Percentiles rank a stretch among this genome's conserved stretches.
Evolutionary conservation across 257 asterid genomes (phyloP).

Genomic region (Echites panduratus): DNA sequence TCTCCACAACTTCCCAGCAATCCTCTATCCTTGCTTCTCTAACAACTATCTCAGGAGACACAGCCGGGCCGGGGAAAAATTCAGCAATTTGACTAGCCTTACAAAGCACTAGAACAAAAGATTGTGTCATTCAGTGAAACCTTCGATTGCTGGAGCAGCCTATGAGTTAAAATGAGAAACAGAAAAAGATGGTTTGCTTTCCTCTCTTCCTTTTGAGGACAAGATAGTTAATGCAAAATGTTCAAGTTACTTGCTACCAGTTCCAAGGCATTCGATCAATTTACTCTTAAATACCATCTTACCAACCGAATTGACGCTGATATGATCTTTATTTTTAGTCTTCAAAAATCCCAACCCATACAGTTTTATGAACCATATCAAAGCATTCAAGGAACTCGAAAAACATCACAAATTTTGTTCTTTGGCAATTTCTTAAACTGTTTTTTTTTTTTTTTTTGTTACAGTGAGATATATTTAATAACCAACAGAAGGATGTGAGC

Average conservation of each 20-base stretch:
- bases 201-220: background rate
- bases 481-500: slow-evolving; percentile 2
- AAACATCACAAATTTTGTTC: background rate
- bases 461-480: background rate
- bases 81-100: slow-evolving; percentile 81
- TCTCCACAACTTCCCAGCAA: slow-evolving; percentile 98
- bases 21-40: slow-evolving; percentile 94
- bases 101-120: slow-evolving; percentile 41
- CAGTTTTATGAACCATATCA: background rate
- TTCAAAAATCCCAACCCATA: background rate
- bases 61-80: slow-evolving; percentile 55
- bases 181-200: too few relatives aligned
- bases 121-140: background rate
- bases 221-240: background rate
- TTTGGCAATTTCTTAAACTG: background rate
- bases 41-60: slow-evolving; percentile 68
- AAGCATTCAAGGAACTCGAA: background rate
- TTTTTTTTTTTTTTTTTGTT: background rate
- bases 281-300: background rate
- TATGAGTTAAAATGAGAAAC: background rate
- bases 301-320: background rate
- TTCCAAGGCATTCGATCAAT: too few relatives aligned
- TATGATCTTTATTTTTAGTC: background rate
- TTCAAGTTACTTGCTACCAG: background rate
- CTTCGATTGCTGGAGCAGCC: background rate